phyloP scores from a whole-genome alignment of 129 eudicot species.

The Chrysanthemum lavandulifolium region DNA sequence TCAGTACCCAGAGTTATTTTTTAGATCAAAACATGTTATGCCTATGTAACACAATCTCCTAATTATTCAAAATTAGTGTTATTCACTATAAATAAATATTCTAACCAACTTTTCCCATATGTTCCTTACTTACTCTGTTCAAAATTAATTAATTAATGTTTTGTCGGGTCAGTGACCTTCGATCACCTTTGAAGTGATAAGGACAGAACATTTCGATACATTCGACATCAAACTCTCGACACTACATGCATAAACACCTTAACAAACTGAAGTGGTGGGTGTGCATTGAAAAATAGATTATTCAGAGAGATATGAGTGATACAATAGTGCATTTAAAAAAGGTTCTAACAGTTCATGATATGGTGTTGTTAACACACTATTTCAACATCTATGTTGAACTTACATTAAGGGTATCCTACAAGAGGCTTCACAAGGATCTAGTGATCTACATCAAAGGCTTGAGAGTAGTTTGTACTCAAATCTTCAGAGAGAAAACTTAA shows the following conservation, averaged over 20 bases:
- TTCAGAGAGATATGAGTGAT: background rate
- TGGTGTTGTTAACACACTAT: background rate
- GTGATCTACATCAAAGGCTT: background rate
- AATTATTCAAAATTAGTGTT: no score
- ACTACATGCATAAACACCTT: background rate
- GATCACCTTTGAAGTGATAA: background rate
- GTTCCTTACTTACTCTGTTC: no score
- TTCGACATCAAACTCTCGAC: background rate
- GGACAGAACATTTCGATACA: background rate
- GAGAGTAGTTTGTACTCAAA: background rate
- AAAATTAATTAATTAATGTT: no score
- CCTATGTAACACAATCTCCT: no score
- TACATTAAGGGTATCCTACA: background rate
- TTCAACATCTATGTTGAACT: background rate
- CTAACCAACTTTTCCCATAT: no score
- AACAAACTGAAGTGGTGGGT: no score
- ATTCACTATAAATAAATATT: no score
- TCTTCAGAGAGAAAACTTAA: background rate
- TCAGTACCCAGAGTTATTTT: no score
- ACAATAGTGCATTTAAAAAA: background rate
- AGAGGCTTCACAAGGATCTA: background rate
- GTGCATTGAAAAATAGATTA: no score
- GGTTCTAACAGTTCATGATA: background rate
- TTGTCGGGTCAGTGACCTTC: no score
- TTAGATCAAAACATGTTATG: no score